Percentiles rank a stretch among this genome's conserved stretches.
phyloP scores from a whole-genome alignment of 192 early-diverging fungal genomes.

The Powellomyces hirtus region DNA sequence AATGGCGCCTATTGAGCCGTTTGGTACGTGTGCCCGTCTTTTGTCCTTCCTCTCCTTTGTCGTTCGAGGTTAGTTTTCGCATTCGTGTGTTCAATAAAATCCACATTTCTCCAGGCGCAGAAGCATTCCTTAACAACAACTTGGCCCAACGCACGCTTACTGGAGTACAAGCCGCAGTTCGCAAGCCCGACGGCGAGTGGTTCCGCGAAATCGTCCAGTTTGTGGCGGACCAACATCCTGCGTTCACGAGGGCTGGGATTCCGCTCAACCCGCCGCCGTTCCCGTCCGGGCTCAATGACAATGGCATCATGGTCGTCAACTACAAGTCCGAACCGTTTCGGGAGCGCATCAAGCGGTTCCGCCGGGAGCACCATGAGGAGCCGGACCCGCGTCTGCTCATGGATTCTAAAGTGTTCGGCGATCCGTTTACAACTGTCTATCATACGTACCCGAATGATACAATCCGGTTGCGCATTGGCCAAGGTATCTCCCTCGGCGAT shows the following conservation, averaged over 20 bases:
- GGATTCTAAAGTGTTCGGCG: background rate
- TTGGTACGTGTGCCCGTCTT: no score
- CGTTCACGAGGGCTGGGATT: slow-evolving; percentile 2
- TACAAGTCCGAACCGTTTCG: slow-evolving; percentile 2
- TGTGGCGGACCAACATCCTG: slow-evolving; percentile 10
- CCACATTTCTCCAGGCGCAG: no score
- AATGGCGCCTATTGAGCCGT: no score
- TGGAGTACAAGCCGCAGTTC: slow-evolving; percentile 9
- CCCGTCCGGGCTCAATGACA: slow-evolving; percentile 3
- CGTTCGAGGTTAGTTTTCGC: no score
- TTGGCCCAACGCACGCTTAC: background rate
- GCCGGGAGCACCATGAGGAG: background rate
- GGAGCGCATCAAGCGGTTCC: background rate
- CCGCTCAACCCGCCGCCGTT: slow-evolving; percentile 12
- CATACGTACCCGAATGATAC: background rate
- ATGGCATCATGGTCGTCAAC: slow-evolving; percentile 12
- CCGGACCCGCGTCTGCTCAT: background rate
- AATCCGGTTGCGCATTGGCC: slow-evolving; percentile 2
- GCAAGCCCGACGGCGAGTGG: background rate
- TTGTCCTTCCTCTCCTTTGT: no score
- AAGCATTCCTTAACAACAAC: background rate
- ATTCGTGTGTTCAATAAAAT: no score
- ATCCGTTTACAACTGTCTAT: slow-evolving; percentile 2
- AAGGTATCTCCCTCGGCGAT: no score
- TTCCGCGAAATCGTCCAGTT: slow-evolving; percentile 18